Evolutionary conservation across 805 yeast genomes (phyloP).

Genomic region (Nakazawaea ishiwadae): DNA sequence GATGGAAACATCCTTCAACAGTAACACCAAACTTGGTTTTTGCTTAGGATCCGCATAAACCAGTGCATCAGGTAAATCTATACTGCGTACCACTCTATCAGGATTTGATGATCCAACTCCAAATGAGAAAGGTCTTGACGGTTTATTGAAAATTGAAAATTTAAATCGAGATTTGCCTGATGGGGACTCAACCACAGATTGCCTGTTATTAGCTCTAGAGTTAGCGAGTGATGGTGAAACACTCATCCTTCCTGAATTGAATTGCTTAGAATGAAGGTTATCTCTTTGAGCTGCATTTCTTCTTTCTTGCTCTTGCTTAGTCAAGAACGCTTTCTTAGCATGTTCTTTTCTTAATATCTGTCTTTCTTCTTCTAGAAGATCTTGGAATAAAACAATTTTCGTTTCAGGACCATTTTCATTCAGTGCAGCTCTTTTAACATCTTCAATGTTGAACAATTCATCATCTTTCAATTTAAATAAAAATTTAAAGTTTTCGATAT

Average conservation of each 20-base stretch:
- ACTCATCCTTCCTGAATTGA: background rate
- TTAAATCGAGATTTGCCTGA: conserved; percentile 11
- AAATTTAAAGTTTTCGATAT: conserved; percentile 41
- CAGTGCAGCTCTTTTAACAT: conserved; percentile 36
- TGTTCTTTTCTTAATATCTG: conserved; percentile 50
- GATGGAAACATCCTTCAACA: conserved; percentile 40
- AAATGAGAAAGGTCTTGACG: conserved; percentile 56
- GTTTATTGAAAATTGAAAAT: conserved; percentile 29
- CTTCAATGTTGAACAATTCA: conserved; percentile 25
- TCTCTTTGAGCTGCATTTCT: conserved; percentile 12
- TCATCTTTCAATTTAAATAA: conserved; percentile 42
- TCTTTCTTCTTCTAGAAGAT: conserved; percentile 42
- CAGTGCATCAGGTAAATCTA: conserved; percentile 56
- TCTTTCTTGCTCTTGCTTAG: conserved; percentile 22
- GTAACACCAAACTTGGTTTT: conserved; percentile 47
- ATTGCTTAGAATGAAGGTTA: conserved; percentile 2
- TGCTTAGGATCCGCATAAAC: conserved; percentile 33
- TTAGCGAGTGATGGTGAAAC: background rate
- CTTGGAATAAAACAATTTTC: conserved; percentile 34
- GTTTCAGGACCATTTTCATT: conserved; percentile 33
- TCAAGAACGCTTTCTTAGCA: conserved; percentile 20
- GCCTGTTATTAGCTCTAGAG: background rate
- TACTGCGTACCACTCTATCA: conserved; percentile 43
- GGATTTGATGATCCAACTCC: conserved; percentile 33
- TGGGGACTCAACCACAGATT: background rate